Conservation (phyloP, 495 filamentous ascomycete species). For the Friedmanniomyces simplex region DNA sequence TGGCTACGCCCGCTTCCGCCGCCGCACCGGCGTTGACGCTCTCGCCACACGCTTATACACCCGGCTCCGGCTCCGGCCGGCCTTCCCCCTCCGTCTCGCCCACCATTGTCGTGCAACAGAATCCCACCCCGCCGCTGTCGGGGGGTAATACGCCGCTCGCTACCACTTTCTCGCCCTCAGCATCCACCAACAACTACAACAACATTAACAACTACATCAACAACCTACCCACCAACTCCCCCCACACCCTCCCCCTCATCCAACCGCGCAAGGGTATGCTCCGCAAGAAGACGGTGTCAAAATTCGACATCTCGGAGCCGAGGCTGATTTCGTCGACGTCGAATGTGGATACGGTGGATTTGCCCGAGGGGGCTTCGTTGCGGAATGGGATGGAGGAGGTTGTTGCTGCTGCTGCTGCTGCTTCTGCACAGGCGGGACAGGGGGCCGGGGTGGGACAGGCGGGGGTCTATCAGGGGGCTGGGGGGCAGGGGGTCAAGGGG, state of each 20-base stretch:
- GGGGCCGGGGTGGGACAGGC: no score
- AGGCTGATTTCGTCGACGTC: slow-evolving; percentile 70
- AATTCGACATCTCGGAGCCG: slow-evolving; percentile 73
- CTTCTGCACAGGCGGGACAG: no score
- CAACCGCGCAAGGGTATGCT: slow-evolving; percentile 21
- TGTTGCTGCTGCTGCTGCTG: background rate
- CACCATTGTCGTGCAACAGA: slow-evolving; percentile 6
- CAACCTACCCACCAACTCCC: no score
- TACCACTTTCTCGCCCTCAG: slow-evolving; percentile 1
- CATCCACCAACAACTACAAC: no score
- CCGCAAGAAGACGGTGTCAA: slow-evolving; percentile 58
- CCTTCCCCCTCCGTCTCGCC: slow-evolving; percentile 6
- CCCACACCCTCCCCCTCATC: background rate
- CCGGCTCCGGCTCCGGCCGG: slow-evolving; percentile 1
- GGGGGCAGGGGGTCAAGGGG: no score
- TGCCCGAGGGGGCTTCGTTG: slow-evolving; percentile 32
- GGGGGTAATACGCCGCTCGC: slow-evolving; percentile 10
- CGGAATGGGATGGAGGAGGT: slow-evolving; percentile 29
- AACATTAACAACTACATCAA: no score
- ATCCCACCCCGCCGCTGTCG: slow-evolving; percentile 19
- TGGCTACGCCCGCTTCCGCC: background rate
- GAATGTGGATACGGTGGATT: slow-evolving; percentile 43
- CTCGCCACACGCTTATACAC: slow-evolving; percentile 13
- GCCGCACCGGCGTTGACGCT: background rate
- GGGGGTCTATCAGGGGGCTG: no score